Base-by-base conservation (phyloP, 2,329 filamentous ascomycete species). In the Alternaria consortialis region DNA sequence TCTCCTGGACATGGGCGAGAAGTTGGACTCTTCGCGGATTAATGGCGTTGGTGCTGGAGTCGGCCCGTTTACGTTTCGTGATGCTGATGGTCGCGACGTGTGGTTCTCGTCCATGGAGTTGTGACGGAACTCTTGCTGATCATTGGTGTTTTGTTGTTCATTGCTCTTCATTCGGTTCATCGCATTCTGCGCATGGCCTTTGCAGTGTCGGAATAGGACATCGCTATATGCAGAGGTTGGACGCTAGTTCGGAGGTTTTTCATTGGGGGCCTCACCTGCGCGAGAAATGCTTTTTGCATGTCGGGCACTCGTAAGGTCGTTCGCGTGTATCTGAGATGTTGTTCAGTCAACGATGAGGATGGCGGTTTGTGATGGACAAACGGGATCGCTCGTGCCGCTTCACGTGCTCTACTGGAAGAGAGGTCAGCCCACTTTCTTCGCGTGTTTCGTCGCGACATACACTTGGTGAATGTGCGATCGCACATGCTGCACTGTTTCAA, bases 361-460 rank as follows among this genome's bases (percentile, higher is more conserved):
- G 12, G 40, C 11, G 25, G 25, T n/a, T 12, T 12, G 34, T n/a
- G 39, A 47, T 43, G 53, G 62, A 53, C 83, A 70, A 77, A 86
- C 84, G 84, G 58, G 84, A 85, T 69, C 84, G 80, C 69, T 85
- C 83, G 72, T 86, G 84, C 42, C 84, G 80, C 70, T 85, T 85
- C 67, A 84, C 82, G 74, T 86, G 84, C 69, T 85, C 84, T 46
- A 69, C 55, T 62, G 42, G 11, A 32, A 7, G 23, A 13, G 29
- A 25, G 27, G 58, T 66, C 55, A 66, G 62, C 52, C 32, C 53
- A 48, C n/a, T 34, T 43, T 36, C 8, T 25, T 17, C 17, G 9
- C 32, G 27, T 31, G 43, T 31, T 20, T 31, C 23, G 25, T 17
- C 25, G 29, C 27, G 43, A 59, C 55, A 42, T 61, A 64, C 62